Conservation (phyloP, 2,329 filamentous ascomycete genomes). For the Teratosphaeria nubilosa region DNA sequence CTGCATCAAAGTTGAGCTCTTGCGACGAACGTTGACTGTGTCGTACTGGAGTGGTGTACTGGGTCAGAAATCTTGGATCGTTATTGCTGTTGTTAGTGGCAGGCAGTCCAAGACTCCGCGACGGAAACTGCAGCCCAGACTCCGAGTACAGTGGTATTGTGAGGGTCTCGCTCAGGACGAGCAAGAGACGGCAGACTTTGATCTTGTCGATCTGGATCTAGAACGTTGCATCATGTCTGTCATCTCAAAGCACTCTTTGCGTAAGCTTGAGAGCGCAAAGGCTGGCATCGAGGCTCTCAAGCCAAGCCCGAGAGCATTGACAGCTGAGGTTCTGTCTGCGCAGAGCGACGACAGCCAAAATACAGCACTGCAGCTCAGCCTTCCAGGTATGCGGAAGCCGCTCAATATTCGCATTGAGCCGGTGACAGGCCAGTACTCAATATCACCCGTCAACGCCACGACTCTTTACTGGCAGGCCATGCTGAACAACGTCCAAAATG, state of each 20-base stretch:
- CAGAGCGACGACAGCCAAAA: constrained; percentile 31
- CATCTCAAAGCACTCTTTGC: constrained; percentile 63
- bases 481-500: constrained; percentile 53
- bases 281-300: constrained; percentile 33
- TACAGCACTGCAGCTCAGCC: constrained; percentile 57
- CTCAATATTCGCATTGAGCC: constrained; percentile 61
- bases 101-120: constrained; percentile 20
- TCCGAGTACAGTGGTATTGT: constrained; percentile 72
- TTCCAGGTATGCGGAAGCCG: constrained; percentile 50
- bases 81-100: constrained; percentile 70
- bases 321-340: constrained; percentile 1
- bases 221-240: constrained; percentile 64
- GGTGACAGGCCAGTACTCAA: constrained; percentile 63
- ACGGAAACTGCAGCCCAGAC: constrained; percentile 19
- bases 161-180: constrained; percentile 66
- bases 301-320: constrained; percentile 22
- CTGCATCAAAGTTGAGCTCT: constrained; percentile 63
- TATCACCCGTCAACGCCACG: constrained; percentile 47
- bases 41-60: constrained; percentile 78
- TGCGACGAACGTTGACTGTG: constrained; percentile 73
- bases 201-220: constrained; percentile 58
- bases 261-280: constrained; percentile 57
- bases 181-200: constrained; percentile 50
- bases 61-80: constrained; percentile 77
- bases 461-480: constrained; percentile 47